A percentile compares a stretch with the other conserved stretches of the same genome.
These are phyloP conservation scores for Macrophomina tecta DNA, from an alignment of 2,329 filamentous ascomycete genomes.

Conservation along the genomic window DNA sequence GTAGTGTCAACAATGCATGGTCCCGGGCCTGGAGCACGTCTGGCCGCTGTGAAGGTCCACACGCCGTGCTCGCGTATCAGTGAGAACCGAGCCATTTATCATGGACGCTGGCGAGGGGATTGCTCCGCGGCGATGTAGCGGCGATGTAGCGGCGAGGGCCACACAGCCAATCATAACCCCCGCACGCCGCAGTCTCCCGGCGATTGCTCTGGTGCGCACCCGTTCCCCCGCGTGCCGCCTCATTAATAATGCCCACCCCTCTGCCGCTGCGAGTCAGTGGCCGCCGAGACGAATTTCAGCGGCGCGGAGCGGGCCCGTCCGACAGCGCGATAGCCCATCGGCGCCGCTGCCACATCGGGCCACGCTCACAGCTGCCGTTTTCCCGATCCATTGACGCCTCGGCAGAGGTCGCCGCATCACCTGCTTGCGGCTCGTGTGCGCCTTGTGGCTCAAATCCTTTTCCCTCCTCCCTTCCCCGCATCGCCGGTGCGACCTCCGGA, in stretches of 20 bases:
- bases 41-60: too few species aligned
- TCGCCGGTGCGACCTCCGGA: not conserved
- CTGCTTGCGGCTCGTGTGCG: not conserved
- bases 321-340: not conserved
- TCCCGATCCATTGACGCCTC: not conserved
- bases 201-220: not conserved
- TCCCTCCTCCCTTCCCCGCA: constrained; percentile 2
- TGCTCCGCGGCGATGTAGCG: too few species aligned
- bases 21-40: too few species aligned
- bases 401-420: not conserved
- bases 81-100: too few species aligned
- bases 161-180: not conserved
- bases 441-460: not conserved
- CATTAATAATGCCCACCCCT: not conserved
- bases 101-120: too few species aligned
- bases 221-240: not conserved
- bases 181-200: not conserved
- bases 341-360: not conserved
- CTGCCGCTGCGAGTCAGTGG: not conserved
- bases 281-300: not conserved
- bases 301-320: not conserved
- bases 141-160: too few species aligned
- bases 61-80: too few species aligned
- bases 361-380: not conserved
- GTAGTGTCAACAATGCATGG: too few species aligned